Evolutionary conservation across 345 rosid genomes (phyloP).

Genomic region (Boechera divaricarpa): DNA sequence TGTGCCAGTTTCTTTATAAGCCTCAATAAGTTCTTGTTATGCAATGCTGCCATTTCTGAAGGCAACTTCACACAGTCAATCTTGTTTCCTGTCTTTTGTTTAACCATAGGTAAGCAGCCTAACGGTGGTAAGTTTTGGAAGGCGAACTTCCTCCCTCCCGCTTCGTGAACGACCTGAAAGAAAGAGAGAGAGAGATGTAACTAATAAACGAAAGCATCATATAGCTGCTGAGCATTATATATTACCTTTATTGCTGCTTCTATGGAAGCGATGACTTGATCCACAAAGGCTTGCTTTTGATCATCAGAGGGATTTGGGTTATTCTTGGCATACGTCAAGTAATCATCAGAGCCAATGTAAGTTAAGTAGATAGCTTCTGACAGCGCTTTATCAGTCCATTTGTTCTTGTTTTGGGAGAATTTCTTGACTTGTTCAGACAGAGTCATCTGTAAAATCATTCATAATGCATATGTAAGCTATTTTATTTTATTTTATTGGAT

Average conservation of each 20-base stretch:
- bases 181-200: not conserved
- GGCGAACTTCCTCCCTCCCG: slow-evolving; percentile 47
- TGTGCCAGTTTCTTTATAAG: slow-evolving; percentile 9
- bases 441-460: slow-evolving; percentile 29
- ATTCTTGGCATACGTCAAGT: slow-evolving; percentile 11
- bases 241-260: slow-evolving; percentile 11
- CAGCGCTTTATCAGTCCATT: slow-evolving; percentile 9
- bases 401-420: slow-evolving; percentile 8
- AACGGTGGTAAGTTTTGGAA: slow-evolving; percentile 40
- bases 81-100: not conserved
- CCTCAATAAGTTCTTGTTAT: slow-evolving; percentile 27
- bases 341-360: slow-evolving; percentile 33
- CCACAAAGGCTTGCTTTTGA: slow-evolving; percentile 13
- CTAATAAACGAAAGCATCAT: not conserved
- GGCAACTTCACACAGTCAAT: slow-evolving; percentile 8
- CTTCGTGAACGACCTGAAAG: not conserved
- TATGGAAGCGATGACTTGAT: slow-evolving; percentile 16
- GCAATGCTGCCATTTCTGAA: slow-evolving; percentile 30
- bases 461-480: not conserved
- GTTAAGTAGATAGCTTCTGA: slow-evolving; percentile 27
- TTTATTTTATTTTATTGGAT: not conserved
- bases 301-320: slow-evolving; percentile 9
- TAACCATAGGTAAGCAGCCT: slow-evolving; percentile 41
- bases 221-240: not conserved
- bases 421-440: slow-evolving; percentile 20